Evolutionary conservation across 352 stramenopile genomes (phyloP), one percentile per base, ranked within the genome.

Genomic region (Phytophthora constricta): DNA sequence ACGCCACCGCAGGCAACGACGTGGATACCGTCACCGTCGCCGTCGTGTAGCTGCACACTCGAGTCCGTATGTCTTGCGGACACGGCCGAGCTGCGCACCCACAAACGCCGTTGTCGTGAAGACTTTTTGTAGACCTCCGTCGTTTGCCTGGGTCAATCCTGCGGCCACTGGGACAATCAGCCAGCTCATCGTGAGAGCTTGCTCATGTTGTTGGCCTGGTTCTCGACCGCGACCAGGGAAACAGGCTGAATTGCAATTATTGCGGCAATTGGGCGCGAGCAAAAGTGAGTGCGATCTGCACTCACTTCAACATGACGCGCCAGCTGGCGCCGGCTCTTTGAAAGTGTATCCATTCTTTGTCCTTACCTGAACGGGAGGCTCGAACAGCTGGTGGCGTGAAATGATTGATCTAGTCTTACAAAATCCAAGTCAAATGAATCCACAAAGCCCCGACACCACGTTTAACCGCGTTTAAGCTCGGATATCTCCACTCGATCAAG

Each of bases 341-440:
- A 45, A 23, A 47, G 41, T 47, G 41, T 47, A 47, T 23, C 41
- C 41, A 47, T 47, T 47, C 22, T 47, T 22, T n/a, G n/a, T 4
- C 13, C 22, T 47, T 47, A 47, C 41, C 19, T 47, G 22, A 20
- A 10, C 41, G 41, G 41, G 16, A 47, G 14, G 9, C n/a, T 3
- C 9, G 22, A 23, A n/a, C 41, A 47, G 41, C 14, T 47, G 41
- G 17, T 23, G n/a, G 4, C 41, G 9, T 23, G 14, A 42, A 42
- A 42, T 42, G 14, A 42, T 42, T 16, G 14, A 7, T 42, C 10
- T 42, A n/a, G 11, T 3, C 3, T 19, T 47, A 47, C 41, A 47
- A 47, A 47, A 8, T 5, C 17, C 41, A 47, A 23, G 16, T 22
- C 9, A 47, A 5, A 10, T 47, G 19, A 23, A 47, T 47, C 41